Evolutionary conservation across 441 rosid genomes (phyloP).

Genomic region (Syzygium malaccense): DNA sequence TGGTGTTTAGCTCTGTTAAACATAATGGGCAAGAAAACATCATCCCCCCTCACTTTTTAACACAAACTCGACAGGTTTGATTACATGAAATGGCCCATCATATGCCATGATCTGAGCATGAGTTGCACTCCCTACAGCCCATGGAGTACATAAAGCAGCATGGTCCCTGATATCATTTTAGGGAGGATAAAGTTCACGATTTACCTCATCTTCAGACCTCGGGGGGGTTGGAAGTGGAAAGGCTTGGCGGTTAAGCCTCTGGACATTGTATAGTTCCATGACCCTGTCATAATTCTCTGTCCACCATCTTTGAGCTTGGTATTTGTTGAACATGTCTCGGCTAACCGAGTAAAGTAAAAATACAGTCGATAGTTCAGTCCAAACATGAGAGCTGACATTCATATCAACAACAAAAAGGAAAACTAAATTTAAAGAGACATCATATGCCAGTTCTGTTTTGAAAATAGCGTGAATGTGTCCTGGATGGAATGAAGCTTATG

Average conservation of each 20-base stretch:
- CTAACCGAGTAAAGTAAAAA: slow-evolving; percentile 30
- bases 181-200: neutral
- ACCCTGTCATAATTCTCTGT: slow-evolving; percentile 86
- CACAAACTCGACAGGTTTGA: neutral
- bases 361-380: slow-evolving; percentile 3
- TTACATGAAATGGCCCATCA: neutral
- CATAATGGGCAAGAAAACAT: neutral
- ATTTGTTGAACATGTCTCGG: slow-evolving; percentile 88
- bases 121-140: neutral
- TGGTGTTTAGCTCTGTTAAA: neutral
- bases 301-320: slow-evolving; percentile 99
- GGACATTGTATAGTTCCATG: slow-evolving; percentile 93
- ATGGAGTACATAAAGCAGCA: neutral
- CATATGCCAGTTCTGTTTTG: neutral
- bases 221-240: slow-evolving; percentile 88
- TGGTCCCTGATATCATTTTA: neutral
- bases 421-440: neutral
- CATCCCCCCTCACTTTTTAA: neutral
- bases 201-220: slow-evolving; percentile 90
- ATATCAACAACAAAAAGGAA: neutral
- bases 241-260: slow-evolving; percentile 84
- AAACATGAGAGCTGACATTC: neutral
- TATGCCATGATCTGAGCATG: neutral
- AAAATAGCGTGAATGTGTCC: neutral
- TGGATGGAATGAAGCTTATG: neutral